Conservation (phyloP, 495 filamentous ascomycete genomes). For the Monascus purpureus region DNA sequence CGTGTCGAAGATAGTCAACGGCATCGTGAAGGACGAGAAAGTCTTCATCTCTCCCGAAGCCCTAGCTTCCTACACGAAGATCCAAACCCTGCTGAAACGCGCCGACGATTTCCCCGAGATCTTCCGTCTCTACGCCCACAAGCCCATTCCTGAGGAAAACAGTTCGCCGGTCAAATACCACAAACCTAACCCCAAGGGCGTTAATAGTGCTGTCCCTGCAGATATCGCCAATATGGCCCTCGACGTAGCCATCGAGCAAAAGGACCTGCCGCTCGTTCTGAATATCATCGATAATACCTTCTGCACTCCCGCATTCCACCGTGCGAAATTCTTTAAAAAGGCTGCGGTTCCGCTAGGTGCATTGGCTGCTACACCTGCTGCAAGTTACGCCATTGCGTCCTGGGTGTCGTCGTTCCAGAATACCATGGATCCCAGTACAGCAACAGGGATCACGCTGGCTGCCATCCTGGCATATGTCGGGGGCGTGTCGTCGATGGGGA, state of each 20-base stretch:
- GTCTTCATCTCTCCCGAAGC: slow-evolving; percentile 68
- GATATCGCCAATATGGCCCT: slow-evolving; percentile 56
- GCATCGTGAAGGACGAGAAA: slow-evolving; percentile 55
- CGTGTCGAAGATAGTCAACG: slow-evolving; percentile 42
- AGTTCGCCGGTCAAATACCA: slow-evolving; percentile 44
- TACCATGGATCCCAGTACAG: slow-evolving; percentile 53
- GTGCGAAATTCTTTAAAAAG: slow-evolving; percentile 46
- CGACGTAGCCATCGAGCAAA: slow-evolving; percentile 57
- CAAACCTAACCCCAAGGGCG: slow-evolving; percentile 48
- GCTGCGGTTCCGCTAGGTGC: slow-evolving; percentile 36
- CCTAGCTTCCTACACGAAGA: slow-evolving; percentile 53
- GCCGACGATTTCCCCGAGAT: slow-evolving; percentile 63
- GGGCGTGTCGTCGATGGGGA: slow-evolving; percentile 61
- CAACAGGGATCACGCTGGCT: slow-evolving; percentile 64
- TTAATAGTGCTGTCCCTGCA: slow-evolving; percentile 56
- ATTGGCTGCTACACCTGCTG: slow-evolving; percentile 47
- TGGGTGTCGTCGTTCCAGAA: slow-evolving; percentile 43
- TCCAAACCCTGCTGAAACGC: slow-evolving; percentile 54
- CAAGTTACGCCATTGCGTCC: slow-evolving; percentile 52
- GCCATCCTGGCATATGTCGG: slow-evolving; percentile 71
- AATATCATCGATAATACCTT: slow-evolving; percentile 71
- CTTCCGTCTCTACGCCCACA: slow-evolving; percentile 71
- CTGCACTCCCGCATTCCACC: slow-evolving; percentile 53
- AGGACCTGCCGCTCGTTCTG: slow-evolving; percentile 60
- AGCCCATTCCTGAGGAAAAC: slow-evolving; percentile 54